These are phyloP conservation scores for Colletotrichum cuscutae DNA, from an alignment of 2,329 filamentous ascomycete species.

Conservation along the genomic window DNA sequence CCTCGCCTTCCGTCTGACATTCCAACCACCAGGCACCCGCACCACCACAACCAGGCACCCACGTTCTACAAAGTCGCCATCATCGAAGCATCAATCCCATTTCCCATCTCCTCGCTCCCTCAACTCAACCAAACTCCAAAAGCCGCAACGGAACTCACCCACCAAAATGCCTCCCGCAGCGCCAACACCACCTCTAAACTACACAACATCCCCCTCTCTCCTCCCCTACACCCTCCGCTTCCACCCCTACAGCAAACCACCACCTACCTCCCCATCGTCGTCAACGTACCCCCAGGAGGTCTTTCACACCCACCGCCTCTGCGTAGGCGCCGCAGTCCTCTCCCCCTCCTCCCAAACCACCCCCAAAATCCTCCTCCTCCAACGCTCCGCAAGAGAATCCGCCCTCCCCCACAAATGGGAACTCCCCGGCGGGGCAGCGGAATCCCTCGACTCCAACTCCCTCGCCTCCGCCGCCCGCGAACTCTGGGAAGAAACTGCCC, in stretches of 20 bases:
- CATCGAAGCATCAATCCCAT: background rate
- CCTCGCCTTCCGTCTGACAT: constrained; percentile 11
- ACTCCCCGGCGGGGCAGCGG: constrained; percentile 56
- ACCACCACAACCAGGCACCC: background rate
- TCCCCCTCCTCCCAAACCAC: constrained; percentile 10
- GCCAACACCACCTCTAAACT: constrained; percentile 27
- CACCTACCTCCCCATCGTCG: background rate
- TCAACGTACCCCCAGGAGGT: background rate
- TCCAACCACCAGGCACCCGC: constrained; percentile 9
- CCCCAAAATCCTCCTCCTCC: constrained; percentile 51
- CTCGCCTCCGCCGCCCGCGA: constrained; percentile 58
- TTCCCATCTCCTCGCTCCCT: too few relatives aligned
- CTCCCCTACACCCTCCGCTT: constrained; percentile 22
- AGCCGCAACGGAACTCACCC: background rate
- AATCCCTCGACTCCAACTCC: constrained; percentile 52
- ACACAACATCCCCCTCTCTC: constrained; percentile 19
- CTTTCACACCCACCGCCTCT: constrained; percentile 20
- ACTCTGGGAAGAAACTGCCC: constrained; percentile 60
- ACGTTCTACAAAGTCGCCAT: background rate
- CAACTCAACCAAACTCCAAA: background rate
- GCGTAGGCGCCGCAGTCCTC: constrained; percentile 33
- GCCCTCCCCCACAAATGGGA: constrained; percentile 55
- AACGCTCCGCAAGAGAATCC: constrained; percentile 49
- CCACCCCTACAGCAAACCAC: constrained; percentile 10
- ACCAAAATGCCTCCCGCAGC: constrained; percentile 29